Evolutionary conservation across 140 eudicot species (phyloP).

Genomic region (Bidens hawaiensis): DNA sequence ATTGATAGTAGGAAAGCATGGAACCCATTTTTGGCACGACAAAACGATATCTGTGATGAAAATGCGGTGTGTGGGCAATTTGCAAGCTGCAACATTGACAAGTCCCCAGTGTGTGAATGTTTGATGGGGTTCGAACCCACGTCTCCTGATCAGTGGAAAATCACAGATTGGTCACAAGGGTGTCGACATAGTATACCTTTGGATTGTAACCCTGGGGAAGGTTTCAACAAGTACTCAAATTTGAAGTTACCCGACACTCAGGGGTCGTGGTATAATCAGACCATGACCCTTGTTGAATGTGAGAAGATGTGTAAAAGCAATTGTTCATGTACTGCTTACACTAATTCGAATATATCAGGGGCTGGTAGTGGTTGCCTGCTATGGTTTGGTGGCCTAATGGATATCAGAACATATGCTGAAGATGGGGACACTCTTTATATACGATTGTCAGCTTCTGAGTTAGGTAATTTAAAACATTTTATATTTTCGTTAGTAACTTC

Average conservation of each 20-base stretch:
- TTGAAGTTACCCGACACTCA: slow-evolving; percentile 45
- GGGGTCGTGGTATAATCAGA: slow-evolving; percentile 27
- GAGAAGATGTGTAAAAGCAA: slow-evolving; percentile 3
- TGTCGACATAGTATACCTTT: slow-evolving; percentile 23
- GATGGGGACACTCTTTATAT: slow-evolving; percentile 37
- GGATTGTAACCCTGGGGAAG: slow-evolving; percentile 36
- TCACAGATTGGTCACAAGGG: slow-evolving; percentile 34
- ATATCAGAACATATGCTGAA: slow-evolving; percentile 20
- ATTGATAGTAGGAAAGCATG: slow-evolving; percentile 17
- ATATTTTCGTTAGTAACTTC: background rate
- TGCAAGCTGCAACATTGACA: slow-evolving; percentile 23
- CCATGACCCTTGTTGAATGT: slow-evolving; percentile 16
- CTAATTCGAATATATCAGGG: background rate
- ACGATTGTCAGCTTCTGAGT: slow-evolving; percentile 34
- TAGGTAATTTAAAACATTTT: slow-evolving; percentile 17
- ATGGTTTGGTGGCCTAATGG: slow-evolving; percentile 25
- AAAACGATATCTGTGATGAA: slow-evolving; percentile 25
- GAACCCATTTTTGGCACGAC: slow-evolving; percentile 1
- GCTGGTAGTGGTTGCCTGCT: slow-evolving; percentile 4
- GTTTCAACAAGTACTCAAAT: slow-evolving; percentile 27
- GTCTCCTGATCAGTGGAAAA: slow-evolving; percentile 22
- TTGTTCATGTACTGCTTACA: slow-evolving; percentile 11
- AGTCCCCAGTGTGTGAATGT: slow-evolving; percentile 39
- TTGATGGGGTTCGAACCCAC: slow-evolving; percentile 38
- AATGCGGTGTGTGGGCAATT: slow-evolving; percentile 30